Evolutionary conservation across 768 basidiomycete species (phyloP), one percentile per base, ranked within the genome.

Genomic region (Leucocoprinus sp.): DNA sequence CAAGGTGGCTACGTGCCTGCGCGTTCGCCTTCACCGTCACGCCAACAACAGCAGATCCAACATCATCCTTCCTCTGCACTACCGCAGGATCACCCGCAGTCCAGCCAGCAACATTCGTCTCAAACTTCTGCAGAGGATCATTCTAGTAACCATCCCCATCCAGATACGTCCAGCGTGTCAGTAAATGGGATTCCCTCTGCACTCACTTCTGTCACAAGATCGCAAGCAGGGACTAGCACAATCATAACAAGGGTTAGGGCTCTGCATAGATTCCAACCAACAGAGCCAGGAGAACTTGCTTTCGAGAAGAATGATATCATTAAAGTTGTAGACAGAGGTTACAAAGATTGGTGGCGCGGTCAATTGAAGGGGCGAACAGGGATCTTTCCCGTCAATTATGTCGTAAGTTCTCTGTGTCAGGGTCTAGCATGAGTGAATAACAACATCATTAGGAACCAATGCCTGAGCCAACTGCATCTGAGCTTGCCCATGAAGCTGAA

Each of bases 341-440:
- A 95, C 63, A 85, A 89, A 55, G 92, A 96, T 59, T 98, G 95
- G 95, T 97, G 93, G 91, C 67, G 90, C 18, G 95, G 95, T 0
- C 92, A 96, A 54, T 62, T 93, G 36, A 86, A 81, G 57, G 93
- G 90, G 0, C 69, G 87, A 48, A 91, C 92, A 2, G 92, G 92
- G 35, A 98, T 98, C 37, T 97, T 98, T 63, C 95, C 95, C 0
- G 90, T 95, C 15, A 96, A 95, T 61, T 96, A 97, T 66, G 91
- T 97, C 54, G 90, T 89, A 55, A 5, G 83, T 74, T 28, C 49
- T 29, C 21, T 49, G 24, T 39, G 27, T 15, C 27, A 28, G 24
- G 17, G 12, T n/a, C n/a, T n/a, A n/a, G n/a, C n/a, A n/a, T n/a
- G n/a, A n/a, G n/a, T n/a, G n/a, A n/a, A n/a, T n/a, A n/a, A n/a